phyloP scores from a whole-genome alignment of 176 grass and related monocot genomes.

The Avena sativa region DNA sequence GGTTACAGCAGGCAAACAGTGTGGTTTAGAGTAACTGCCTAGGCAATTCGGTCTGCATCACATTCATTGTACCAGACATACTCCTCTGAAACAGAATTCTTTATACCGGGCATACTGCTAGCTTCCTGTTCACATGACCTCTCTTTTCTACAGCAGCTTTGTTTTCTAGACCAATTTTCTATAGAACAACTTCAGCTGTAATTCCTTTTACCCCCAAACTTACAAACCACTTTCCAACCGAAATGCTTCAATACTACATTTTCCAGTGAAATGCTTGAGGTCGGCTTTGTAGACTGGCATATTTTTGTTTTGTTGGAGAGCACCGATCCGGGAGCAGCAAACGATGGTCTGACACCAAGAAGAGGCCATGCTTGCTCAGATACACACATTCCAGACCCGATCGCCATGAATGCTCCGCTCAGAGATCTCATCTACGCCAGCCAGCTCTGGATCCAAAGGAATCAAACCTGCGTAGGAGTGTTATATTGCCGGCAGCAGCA shows the following conservation, averaged over 20 bases:
- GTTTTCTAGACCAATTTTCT: too few relatives aligned
- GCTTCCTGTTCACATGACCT: neutral
- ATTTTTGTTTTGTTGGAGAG: too few relatives aligned
- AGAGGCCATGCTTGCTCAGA: neutral
- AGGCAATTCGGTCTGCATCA: neutral
- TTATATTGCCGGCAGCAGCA: constrained; percentile 8
- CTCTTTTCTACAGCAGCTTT: neutral
- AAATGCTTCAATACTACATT: too few relatives aligned
- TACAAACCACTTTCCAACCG: too few relatives aligned
- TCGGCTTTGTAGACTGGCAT: too few relatives aligned
- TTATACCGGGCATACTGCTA: neutral
- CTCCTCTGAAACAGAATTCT: neutral
- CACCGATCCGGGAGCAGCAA: too few relatives aligned
- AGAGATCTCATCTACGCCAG: neutral
- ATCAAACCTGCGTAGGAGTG: constrained; percentile 4
- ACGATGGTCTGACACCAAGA: too few relatives aligned
- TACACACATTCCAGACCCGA: constrained; percentile 29
- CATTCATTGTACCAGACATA: neutral
- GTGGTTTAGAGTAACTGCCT: constrained; percentile 28
- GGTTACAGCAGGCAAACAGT: constrained; percentile 39
- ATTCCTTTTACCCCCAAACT: too few relatives aligned
- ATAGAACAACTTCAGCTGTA: too few relatives aligned
- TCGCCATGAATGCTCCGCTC: constrained; percentile 42
- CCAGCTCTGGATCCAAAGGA: constrained; percentile 39
- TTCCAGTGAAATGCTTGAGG: too few relatives aligned